Conservation (phyloP, 306 rosid genomes). For the Dryas alaskensis region DNA sequence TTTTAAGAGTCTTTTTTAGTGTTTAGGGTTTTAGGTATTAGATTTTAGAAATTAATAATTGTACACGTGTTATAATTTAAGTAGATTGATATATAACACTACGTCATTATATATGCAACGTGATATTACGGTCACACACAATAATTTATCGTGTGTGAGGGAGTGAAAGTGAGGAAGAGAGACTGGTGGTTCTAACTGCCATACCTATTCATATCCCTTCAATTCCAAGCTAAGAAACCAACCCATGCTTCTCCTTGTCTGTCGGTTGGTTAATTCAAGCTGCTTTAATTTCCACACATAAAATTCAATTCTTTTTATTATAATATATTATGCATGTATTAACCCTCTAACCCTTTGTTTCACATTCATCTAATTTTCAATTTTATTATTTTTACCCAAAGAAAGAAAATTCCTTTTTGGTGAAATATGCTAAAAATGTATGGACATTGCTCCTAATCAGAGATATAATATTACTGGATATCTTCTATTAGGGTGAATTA, state of each 20-base stretch:
- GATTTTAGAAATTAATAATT: too few relatives aligned
- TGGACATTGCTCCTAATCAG: background rate
- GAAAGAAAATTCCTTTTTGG: background rate
- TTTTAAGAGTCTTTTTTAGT: too few relatives aligned
- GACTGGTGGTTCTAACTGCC: constrained; percentile 63
- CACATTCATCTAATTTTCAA: background rate
- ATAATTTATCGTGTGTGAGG: background rate
- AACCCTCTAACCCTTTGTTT: background rate
- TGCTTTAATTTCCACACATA: constrained; percentile 36
- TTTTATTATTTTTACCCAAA: background rate
- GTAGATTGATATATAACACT: too few relatives aligned
- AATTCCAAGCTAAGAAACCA: constrained; percentile 62
- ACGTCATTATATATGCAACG: too few relatives aligned
- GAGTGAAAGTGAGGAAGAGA: constrained; percentile 31
- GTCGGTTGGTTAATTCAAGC: constrained; percentile 49
- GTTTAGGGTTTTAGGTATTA: too few relatives aligned
- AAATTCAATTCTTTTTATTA: background rate
- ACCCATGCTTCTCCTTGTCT: constrained; percentile 49
- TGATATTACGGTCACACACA: too few relatives aligned
- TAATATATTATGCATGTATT: background rate
- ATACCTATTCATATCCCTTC: constrained; percentile 67
- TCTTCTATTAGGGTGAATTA: too few relatives aligned
- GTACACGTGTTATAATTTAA: too few relatives aligned
- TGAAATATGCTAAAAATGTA: background rate
- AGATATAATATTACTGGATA: too few relatives aligned